These are phyloP conservation scores for Neonectria magnoliae DNA, from an alignment of 2,329 filamentous ascomycete species.

Conservation along the genomic window DNA sequence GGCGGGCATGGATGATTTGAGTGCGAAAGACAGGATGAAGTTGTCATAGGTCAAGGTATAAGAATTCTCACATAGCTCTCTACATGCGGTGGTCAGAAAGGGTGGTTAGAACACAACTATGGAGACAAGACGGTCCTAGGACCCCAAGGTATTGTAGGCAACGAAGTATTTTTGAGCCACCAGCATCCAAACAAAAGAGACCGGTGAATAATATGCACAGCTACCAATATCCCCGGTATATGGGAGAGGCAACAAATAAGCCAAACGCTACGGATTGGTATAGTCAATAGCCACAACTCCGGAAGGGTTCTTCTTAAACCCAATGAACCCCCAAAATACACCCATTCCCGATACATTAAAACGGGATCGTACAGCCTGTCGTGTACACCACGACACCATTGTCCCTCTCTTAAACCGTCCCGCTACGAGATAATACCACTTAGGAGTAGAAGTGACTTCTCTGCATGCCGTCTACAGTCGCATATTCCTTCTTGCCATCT, in stretches of 20 bases:
- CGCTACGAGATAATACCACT: conserved; percentile 22
- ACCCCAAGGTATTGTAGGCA: not conserved
- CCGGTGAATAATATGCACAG: conserved; percentile 27
- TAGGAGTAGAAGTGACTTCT: conserved; percentile 68
- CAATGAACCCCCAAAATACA: conserved; percentile 39
- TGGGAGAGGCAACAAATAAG: conserved; percentile 18
- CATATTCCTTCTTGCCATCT: conserved; percentile 61
- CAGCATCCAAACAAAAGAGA: conserved; percentile 1
- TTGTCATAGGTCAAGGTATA: not conserved
- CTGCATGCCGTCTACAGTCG: conserved; percentile 65
- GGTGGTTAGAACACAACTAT: not conserved
- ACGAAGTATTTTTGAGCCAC: not conserved
- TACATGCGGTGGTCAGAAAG: not conserved
- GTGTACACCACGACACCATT: conserved; percentile 18
- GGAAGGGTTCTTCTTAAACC: conserved; percentile 37
- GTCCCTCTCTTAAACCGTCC: conserved; percentile 8
- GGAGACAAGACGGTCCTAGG: not conserved
- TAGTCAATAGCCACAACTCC: conserved; percentile 40
- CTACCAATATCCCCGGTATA: conserved; percentile 19
- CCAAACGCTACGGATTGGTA: conserved; percentile 40
- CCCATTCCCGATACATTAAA: conserved; percentile 22
- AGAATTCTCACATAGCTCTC: not conserved
- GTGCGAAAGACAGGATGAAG: not conserved
- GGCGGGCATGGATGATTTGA: not conserved
- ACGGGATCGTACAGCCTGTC: conserved; percentile 35